Evolutionary conservation across 108 stramenopile genomes (phyloP), one percentile per base, ranked within the genome.

Genomic region (Cyclostephanos tholiformis): DNA sequence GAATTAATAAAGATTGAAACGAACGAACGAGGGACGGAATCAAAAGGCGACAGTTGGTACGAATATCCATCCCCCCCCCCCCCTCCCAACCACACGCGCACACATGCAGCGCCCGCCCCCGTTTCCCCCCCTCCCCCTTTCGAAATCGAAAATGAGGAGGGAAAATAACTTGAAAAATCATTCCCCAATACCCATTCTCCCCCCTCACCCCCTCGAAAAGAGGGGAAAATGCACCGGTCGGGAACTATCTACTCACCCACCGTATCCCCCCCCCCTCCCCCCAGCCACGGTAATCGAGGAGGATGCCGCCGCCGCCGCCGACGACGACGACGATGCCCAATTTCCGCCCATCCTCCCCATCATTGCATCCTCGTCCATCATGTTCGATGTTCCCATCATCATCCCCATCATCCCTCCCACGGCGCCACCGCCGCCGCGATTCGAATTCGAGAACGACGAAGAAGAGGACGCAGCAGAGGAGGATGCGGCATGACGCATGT

Each of bases 361-460:
- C 13, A 29, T 29, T 2, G 8, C 27, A 2, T 57, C 56, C 13
- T 57, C 56, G 27, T 57, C 56, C 56, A 57, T 57, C 56, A 57
- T 57, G 6, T 9, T 22, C 29, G 16, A 38, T 3, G 9, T 12
- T 38, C 64, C 64, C 5, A 12, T 27, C 46, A 1, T 41, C 60
- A 14, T 43, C n/a, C 27, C n/a, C 27, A 50, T 69, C 55, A 11
- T 50, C 22, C 8, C 27, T 25, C 10, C 49, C 22, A 39, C 22
- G 43, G 16, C 22, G 22, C 26, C n/a, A 16, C 12, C 55, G 49
- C 55, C 49, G n/a, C 29, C 43, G 29, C 50, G 20, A 6, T n/a
- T 51, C 68, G 52, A 20, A 5, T 11, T 46, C 64, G 43, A 46
- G 43, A 16, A 23, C 64, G 26, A 46, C 64, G 43, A n/a, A 41